phyloP scores from a whole-genome alignment of 2,329 filamentous ascomycete genomes.

The Monosporascus cannonballus region DNA sequence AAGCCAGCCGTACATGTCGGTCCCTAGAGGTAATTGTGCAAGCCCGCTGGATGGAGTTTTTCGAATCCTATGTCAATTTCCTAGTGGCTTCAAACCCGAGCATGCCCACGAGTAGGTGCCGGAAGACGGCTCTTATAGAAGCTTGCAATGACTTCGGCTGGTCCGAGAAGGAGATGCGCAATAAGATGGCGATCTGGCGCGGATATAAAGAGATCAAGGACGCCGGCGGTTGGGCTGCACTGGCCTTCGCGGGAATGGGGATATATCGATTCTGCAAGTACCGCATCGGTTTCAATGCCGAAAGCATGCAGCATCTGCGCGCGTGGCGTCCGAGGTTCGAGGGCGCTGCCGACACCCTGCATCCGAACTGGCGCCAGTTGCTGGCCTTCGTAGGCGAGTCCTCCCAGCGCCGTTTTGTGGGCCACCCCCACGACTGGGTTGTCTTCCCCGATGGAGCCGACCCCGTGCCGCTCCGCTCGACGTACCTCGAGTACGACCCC shows the following conservation, averaged over 20 bases:
- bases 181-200: slow-evolving; percentile 44
- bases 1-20: slow-evolving; percentile 45
- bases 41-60: slow-evolving; percentile 50
- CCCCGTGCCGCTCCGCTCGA: slow-evolving; percentile 37
- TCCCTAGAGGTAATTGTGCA: slow-evolving; percentile 54
- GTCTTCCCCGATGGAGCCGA: slow-evolving; percentile 33
- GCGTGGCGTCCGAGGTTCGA: slow-evolving; percentile 41
- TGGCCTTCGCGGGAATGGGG: slow-evolving; percentile 52
- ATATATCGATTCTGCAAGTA: slow-evolving; percentile 58
- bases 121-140: slow-evolving; percentile 45
- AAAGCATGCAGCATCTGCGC: slow-evolving; percentile 41
- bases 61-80: slow-evolving; percentile 35
- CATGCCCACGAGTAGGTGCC: slow-evolving; percentile 39
- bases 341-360: slow-evolving; percentile 45
- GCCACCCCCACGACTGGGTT: slow-evolving; percentile 48
- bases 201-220: slow-evolving; percentile 55
- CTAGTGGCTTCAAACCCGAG: slow-evolving; percentile 41
- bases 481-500: slow-evolving; percentile 40
- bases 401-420: slow-evolving; percentile 33
- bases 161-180: slow-evolving; percentile 52
- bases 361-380: slow-evolving; percentile 47
- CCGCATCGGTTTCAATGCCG: slow-evolving; percentile 44
- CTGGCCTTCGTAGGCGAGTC: slow-evolving; percentile 39
- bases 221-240: slow-evolving; percentile 46
- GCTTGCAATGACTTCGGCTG: slow-evolving; percentile 48